phyloP scores from a whole-genome alignment of 2,329 filamentous ascomycete species.

The Sclerotinia spermophila region DNA sequence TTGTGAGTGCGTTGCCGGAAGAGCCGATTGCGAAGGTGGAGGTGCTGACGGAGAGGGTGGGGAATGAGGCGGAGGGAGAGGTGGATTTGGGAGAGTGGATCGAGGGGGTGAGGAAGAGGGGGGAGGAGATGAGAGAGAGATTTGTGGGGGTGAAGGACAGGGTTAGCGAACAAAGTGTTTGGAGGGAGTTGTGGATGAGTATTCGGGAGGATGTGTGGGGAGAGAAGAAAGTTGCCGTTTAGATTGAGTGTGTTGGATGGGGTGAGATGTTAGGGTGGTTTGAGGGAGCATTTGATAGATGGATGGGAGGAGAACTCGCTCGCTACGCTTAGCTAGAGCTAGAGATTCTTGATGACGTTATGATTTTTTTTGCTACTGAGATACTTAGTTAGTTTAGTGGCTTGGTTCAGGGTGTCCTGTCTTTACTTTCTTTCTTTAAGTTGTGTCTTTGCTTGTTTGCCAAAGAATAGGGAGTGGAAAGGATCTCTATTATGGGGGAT shows the following conservation, averaged over 20 bases:
- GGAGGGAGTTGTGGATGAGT: slow-evolving; percentile 54
- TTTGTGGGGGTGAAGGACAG: slow-evolving; percentile 40
- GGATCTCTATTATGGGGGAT: too few species aligned
- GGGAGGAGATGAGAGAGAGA: not conserved
- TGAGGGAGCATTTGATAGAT: not conserved
- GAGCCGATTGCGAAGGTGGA: slow-evolving; percentile 44
- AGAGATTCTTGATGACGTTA: slow-evolving; percentile 3
- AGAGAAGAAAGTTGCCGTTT: slow-evolving; percentile 10
- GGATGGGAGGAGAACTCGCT: not conserved
- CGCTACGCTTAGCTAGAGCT: slow-evolving; percentile 10
- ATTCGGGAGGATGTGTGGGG: slow-evolving; percentile 50
- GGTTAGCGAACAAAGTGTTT: slow-evolving; percentile 44
- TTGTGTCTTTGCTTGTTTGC: not conserved
- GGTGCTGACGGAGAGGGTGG: slow-evolving; percentile 55
- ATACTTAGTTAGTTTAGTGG: not conserved
- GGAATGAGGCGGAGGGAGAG: slow-evolving; percentile 35
- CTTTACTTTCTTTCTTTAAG: not conserved
- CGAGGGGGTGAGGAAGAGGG: not conserved
- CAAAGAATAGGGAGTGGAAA: too few species aligned
- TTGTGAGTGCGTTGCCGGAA: slow-evolving; percentile 56
- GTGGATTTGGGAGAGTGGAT: slow-evolving; percentile 13
- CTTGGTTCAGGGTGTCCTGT: not conserved
- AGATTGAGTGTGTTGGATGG: not conserved
- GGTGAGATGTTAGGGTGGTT: not conserved
- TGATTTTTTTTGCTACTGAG: not conserved